Conservation (phyloP, 495 filamentous ascomycete species). For the Penicillium macrosclerotiorum region DNA sequence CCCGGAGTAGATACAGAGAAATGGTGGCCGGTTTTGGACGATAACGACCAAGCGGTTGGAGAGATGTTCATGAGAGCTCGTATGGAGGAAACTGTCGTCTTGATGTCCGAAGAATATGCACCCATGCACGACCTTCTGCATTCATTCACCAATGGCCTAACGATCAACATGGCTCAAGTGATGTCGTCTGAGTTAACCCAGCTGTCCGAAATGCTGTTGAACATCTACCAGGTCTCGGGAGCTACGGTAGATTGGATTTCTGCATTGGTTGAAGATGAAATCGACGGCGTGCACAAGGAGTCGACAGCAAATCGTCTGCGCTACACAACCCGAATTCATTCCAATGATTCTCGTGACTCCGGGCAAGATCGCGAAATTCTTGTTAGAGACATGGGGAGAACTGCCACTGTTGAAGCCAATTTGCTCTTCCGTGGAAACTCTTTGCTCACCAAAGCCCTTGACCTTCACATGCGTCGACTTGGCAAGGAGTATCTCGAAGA, state of each 20-base stretch:
- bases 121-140: conserved; percentile 83
- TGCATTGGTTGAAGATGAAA: conserved; percentile 91
- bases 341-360: conserved; percentile 72
- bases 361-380: conserved; percentile 58
- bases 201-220: conserved; percentile 82
- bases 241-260: conserved; percentile 87
- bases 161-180: conserved; percentile 76
- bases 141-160: conserved; percentile 77
- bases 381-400: conserved; percentile 57
- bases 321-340: conserved; percentile 74
- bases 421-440: conserved; percentile 95
- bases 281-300: conserved; percentile 87
- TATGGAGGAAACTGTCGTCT: conserved; percentile 82
- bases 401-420: conserved; percentile 75
- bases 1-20: conserved; percentile 77
- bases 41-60: conserved; percentile 69
- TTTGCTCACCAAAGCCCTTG: conserved; percentile 87
- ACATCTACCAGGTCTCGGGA: conserved; percentile 96
- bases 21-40: conserved; percentile 83
- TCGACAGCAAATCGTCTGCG: conserved; percentile 61
- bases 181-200: conserved; percentile 73
- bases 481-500: conserved; percentile 93
- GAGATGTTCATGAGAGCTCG: conserved; percentile 83
- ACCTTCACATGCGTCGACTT: conserved; percentile 91
- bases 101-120: conserved; percentile 83